Percentiles rank a stretch among this genome's conserved stretches.
Conservation (phyloP, 768 basidiomycete genomes). For the Boletus reticulatus region DNA sequence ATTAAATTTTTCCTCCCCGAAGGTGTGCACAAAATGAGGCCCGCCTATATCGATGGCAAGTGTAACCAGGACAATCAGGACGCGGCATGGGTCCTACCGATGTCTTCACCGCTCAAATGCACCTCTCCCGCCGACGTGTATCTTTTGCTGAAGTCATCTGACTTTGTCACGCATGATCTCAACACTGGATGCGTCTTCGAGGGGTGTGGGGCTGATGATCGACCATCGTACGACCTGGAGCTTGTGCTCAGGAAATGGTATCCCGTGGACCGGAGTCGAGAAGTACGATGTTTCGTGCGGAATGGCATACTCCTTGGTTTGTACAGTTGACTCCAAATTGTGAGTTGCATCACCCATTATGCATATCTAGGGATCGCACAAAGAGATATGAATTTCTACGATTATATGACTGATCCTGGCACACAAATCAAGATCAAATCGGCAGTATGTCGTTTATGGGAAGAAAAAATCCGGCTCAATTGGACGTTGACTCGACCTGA, state of each 20-base stretch:
- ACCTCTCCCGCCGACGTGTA: constrained; percentile 88
- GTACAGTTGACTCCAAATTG: background rate
- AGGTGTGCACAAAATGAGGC: constrained; percentile 43
- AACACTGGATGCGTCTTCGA: constrained; percentile 60
- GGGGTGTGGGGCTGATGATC: constrained; percentile 41
- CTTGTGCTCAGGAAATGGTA: constrained; percentile 92
- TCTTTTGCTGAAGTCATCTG: constrained; percentile 87
- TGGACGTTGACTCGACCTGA: constrained; percentile 55
- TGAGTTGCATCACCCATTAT: background rate
- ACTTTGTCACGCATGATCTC: constrained; percentile 84
- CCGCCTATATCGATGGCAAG: background rate
- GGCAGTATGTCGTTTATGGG: constrained; percentile 64
- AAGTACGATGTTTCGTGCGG: constrained; percentile 89
- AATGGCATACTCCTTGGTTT: constrained; percentile 68
- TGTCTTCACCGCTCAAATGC: constrained; percentile 83
- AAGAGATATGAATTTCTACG: constrained; percentile 86
- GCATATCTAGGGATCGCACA: constrained; percentile 69
- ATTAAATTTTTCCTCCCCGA: constrained; percentile 94
- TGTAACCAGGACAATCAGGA: constrained; percentile 51
- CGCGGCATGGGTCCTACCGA: constrained; percentile 86
- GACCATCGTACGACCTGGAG: constrained; percentile 60
- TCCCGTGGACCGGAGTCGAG: constrained; percentile 76
- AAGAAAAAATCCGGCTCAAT: constrained; percentile 53
- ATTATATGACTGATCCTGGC: constrained; percentile 67
- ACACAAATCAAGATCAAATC: constrained; percentile 53